Base-by-base conservation (phyloP, 2,329 filamentous ascomycete species). In the Lachnellula arida region DNA sequence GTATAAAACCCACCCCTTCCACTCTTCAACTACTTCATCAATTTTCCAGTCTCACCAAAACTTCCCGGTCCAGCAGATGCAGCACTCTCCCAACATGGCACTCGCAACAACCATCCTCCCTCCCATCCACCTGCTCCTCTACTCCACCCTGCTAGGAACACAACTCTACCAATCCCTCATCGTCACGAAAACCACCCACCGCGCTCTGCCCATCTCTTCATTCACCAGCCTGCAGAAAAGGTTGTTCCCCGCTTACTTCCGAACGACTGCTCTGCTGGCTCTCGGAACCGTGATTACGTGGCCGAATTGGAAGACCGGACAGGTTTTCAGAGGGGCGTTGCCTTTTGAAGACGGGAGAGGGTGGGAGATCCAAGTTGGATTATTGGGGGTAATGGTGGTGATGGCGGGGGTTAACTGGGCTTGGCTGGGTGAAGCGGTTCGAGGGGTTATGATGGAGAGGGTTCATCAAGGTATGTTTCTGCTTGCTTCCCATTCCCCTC, bases 201-300 rank as follows among this genome's bases (percentile, higher is more conserved):
- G 62, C 49, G 62, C 61, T 5, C 69, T 75, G 5, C 70, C 73
- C 0, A 66, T 67, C 49, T 65, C 69, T 1, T 63, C 71, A 1
- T 76, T 76, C 51, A 71, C 71, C 7, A 63, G 54, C 1, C 63
- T 76, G 2, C 72, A 75, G 49, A 75, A 73, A 54, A 67, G 65
- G 3, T 49, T 75, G 0, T 76, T 75, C 50, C 73, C 73, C 0
- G 57, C 70, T 1, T 75, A 76, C 49, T 75, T 75, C 55, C 63
- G 61, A 4, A 60, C 63, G 11, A 74, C 76, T 54, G 65, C 70
- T 1, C 56, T 71, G 7, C 64, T 76, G 6, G 60, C 71, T 2
- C 39, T 71, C 1, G 44, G 74, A 8, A 69, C 71, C 1, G 69
- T 65, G 5, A 57, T 65, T 2, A 75, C 72, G 2, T 61, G 65